Evolutionary conservation across 2,329 filamentous ascomycete species (phyloP).

Genomic region (Cytospora paraplurivora): DNA sequence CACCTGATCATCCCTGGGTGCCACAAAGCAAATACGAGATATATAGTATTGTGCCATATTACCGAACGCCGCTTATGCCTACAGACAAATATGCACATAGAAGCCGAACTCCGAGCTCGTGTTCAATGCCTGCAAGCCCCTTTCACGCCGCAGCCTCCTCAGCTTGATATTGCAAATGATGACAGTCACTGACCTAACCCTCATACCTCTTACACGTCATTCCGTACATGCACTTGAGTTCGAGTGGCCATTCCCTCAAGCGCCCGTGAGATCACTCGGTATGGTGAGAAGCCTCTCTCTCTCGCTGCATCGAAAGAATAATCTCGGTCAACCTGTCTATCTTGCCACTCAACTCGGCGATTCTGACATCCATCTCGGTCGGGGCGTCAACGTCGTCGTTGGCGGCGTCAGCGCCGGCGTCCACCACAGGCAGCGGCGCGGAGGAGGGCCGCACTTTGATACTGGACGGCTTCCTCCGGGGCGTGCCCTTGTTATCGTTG

Average conservation of each 20-base stretch:
- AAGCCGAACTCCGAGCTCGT: neutral
- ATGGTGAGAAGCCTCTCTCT: constrained; percentile 19
- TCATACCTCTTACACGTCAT: neutral
- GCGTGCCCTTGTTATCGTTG: neutral
- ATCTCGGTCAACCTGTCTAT: constrained; percentile 30
- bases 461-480: constrained; percentile 22
- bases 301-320: constrained; percentile 26
- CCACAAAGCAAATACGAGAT: too few species aligned
- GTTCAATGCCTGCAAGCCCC: neutral
- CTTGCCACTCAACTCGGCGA: constrained; percentile 27
- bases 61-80: too few species aligned
- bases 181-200: neutral
- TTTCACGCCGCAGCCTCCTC: neutral
- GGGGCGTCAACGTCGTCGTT: constrained; percentile 36
- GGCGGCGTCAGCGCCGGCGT: constrained; percentile 16
- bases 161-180: neutral
- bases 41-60: too few species aligned
- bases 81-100: too few species aligned
- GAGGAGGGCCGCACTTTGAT: constrained; percentile 16
- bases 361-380: constrained; percentile 36
- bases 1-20: too few species aligned
- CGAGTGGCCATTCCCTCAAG: neutral
- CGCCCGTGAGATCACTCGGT: neutral
- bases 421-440: constrained; percentile 32
- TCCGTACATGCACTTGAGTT: neutral